These are phyloP conservation scores for Smallanthus sonchifolius DNA, from an alignment of 129 eudicot species.

Conservation along the genomic window DNA sequence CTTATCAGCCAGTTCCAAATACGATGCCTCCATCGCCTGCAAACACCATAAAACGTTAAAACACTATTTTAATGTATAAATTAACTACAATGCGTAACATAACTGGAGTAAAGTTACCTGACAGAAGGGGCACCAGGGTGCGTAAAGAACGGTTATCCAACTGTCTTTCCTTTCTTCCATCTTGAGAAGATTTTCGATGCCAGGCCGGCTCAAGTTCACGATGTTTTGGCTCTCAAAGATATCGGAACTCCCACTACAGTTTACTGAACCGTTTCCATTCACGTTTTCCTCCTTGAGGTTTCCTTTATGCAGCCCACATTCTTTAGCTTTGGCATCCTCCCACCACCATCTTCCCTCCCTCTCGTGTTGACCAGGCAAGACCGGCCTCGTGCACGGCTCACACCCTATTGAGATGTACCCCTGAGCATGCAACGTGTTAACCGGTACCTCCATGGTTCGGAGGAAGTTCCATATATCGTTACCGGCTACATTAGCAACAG, in stretches of 20 bases:
- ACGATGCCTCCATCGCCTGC: conserved; percentile 80
- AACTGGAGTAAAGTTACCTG: conserved; percentile 47
- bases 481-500: no score
- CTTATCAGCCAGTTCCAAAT: conserved; percentile 71
- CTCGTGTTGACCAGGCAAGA: conserved; percentile 91
- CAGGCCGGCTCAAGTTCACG: conserved; percentile 60
- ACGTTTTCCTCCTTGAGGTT: conserved; percentile 61
- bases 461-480: conserved; percentile 65
- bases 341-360: conserved; percentile 99
- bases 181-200: conserved; percentile 54
- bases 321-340: conserved; percentile 98
- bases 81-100: no score
- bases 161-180: conserved; percentile 45
- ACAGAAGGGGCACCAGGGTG: conserved; percentile 91
- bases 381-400: conserved; percentile 96
- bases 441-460: conserved; percentile 77
- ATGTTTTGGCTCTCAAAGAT: conserved; percentile 47
- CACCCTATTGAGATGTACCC: conserved; percentile 90
- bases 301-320: conserved; percentile 89
- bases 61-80: neutral
- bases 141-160: conserved; percentile 85
- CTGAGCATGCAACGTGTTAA: conserved; percentile 76
- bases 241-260: conserved; percentile 54
- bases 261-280: conserved; percentile 37
- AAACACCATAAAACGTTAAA: neutral